Conservation (phyloP, 1,139 yeast genomes). For the Taphrina populina region DNA sequence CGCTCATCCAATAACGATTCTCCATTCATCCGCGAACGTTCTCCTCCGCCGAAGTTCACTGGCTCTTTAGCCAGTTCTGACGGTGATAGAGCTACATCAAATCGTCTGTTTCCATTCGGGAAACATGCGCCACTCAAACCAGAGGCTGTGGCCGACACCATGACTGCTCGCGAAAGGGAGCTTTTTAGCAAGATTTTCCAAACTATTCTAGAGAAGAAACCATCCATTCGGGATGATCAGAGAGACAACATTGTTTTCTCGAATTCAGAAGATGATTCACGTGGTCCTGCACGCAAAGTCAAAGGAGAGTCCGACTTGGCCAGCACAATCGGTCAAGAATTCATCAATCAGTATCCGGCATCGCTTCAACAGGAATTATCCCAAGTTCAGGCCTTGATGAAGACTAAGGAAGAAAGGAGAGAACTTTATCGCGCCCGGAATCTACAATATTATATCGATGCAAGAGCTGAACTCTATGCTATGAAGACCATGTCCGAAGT, state of each 20-base stretch:
- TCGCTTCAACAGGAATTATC: constrained; percentile 32
- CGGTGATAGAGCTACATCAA: too few species aligned
- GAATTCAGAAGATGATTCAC: not conserved
- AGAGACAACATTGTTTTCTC: not conserved
- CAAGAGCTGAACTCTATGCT: constrained; percentile 32
- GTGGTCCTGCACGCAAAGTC: not conserved
- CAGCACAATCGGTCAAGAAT: too few species aligned
- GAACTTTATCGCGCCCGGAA: constrained; percentile 29
- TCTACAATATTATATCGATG: constrained; percentile 18
- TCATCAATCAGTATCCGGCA: constrained; percentile 33
- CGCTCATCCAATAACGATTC: too few species aligned
- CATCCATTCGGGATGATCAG: not conserved
- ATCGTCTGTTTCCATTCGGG: too few species aligned
- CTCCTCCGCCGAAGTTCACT: too few species aligned
- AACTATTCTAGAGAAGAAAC: constrained; percentile 11
- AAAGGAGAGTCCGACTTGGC: not conserved
- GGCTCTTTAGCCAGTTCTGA: too few species aligned
- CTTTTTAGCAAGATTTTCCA: constrained; percentile 29
- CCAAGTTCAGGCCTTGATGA: constrained; percentile 18
- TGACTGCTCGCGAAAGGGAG: constrained; percentile 27
- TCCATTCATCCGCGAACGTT: too few species aligned
- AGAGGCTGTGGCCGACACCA: too few species aligned
- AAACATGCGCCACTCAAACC: too few species aligned
- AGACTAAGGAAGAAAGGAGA: constrained; percentile 22
- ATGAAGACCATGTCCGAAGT: constrained; percentile 35